Percentiles rank a stretch among this genome's conserved stretches.
phyloP scores from a whole-genome alignment of 1,284 basidiomycete genomes.

The Coniferiporia sulphurascens region DNA sequence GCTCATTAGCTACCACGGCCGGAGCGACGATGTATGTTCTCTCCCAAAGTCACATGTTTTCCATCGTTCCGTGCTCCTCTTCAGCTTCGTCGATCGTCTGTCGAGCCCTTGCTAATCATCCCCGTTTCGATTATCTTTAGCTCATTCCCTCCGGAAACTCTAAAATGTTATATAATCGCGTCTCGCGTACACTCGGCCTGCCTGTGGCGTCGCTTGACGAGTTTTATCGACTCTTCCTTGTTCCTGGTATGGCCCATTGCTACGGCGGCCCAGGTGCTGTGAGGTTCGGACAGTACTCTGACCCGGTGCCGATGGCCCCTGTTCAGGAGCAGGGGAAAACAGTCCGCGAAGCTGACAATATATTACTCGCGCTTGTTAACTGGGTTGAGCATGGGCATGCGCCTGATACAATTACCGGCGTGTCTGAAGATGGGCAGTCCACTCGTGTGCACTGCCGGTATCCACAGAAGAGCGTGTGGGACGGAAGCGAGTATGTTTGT shows the following conservation, averaged over 20 bases:
- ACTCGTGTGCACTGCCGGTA: constrained; percentile 22
- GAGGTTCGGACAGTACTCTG: constrained; percentile 23
- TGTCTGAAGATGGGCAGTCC: constrained; percentile 17
- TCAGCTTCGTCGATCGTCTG: neutral
- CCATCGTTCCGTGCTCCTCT: neutral
- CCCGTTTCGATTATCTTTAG: constrained; percentile 9
- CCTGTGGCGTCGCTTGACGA: constrained; percentile 26
- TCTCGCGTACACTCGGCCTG: constrained; percentile 26
- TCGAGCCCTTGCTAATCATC: neutral
- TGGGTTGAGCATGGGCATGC: constrained; percentile 38
- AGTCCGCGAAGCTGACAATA: constrained; percentile 28
- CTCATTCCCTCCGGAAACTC: constrained; percentile 34
- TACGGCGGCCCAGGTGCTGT: constrained; percentile 19
- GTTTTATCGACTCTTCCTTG: constrained; percentile 37
- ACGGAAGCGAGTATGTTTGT: neutral
- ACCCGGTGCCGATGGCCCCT: neutral
- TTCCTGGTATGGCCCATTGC: constrained; percentile 41
- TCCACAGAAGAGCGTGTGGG: constrained; percentile 21
- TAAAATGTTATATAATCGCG: constrained; percentile 32
- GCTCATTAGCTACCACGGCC: constrained; percentile 23
- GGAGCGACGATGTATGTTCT: constrained; percentile 18
- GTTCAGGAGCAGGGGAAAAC: neutral
- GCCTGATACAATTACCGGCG: constrained; percentile 31
- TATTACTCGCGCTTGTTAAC: constrained; percentile 34
- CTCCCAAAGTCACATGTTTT: neutral